phyloP scores from a whole-genome alignment of 106 monocot genomes.

The Chionographis japonica region DNA sequence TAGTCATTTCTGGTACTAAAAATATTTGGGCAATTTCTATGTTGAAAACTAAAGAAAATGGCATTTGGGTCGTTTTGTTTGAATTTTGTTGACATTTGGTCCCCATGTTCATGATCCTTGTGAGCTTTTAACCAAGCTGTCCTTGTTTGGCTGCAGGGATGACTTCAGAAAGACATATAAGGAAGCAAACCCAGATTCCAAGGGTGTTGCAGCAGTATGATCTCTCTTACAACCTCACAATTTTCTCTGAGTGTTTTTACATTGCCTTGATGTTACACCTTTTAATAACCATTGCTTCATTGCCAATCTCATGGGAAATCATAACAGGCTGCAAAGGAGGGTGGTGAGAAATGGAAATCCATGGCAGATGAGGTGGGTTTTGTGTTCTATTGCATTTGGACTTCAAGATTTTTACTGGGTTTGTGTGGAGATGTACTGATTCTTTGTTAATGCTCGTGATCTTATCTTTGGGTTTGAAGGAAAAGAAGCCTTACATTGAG shows the following conservation, averaged over 20 bases:
- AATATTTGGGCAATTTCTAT: too few relatives aligned
- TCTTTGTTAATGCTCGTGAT: neutral
- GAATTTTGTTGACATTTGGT: neutral
- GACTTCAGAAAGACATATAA: conserved; percentile 76
- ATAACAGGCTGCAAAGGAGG: conserved; percentile 66
- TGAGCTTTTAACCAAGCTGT: neutral
- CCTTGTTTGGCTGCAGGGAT: conserved; percentile 31
- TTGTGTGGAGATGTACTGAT: neutral
- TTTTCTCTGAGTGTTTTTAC: too few relatives aligned
- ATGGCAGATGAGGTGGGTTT: conserved; percentile 68
- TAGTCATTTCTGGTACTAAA: too few relatives aligned
- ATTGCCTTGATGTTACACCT: neutral
- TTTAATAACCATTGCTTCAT: neutral
- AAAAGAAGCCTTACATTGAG: conserved; percentile 73
- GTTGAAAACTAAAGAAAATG: too few relatives aligned
- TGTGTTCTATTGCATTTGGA: neutral
- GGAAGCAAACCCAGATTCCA: conserved; percentile 56
- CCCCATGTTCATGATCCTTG: too few relatives aligned
- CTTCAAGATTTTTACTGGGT: neutral
- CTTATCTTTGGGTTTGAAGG: conserved; percentile 27
- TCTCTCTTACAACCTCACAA: too few relatives aligned
- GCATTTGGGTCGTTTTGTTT: too few relatives aligned
- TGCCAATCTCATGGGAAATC: neutral
- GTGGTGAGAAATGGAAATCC: conserved; percentile 86
- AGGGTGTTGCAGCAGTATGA: conserved; percentile 53